A percentile compares a stretch with the other conserved stretches of the same genome.
These are phyloP conservation scores for Delitschia confertaspora DNA, from an alignment of 495 filamentous ascomycete species.

Conservation along the genomic window DNA sequence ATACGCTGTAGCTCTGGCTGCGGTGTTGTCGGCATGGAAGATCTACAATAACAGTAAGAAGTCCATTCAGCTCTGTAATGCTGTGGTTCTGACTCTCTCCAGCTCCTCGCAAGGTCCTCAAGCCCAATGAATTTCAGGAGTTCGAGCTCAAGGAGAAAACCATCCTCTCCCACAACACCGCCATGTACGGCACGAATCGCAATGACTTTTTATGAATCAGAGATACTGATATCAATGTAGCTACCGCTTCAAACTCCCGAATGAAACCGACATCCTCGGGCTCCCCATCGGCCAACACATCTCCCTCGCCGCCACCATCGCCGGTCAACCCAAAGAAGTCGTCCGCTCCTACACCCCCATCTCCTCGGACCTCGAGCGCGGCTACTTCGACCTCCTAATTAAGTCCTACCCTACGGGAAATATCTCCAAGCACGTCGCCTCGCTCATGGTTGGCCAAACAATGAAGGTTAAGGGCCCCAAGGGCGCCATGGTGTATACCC, in stretches of 20 bases:
- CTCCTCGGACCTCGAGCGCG: conserved; percentile 81
- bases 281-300: conserved; percentile 98
- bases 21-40: conserved; percentile 55
- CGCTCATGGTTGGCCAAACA: conserved; percentile 69
- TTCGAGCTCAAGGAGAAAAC: conserved; percentile 88
- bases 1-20: conserved; percentile 57
- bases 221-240: conserved; percentile 32
- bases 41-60: conserved; percentile 51
- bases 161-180: conserved; percentile 90
- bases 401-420: conserved; percentile 96
- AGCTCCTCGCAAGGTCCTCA: conserved; percentile 75
- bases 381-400: conserved; percentile 92
- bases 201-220: neutral
- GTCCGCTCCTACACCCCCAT: conserved; percentile 96
- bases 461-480: conserved; percentile 90
- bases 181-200: conserved; percentile 51
- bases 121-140: conserved; percentile 76
- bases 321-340: conserved; percentile 73
- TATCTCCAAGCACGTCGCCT: conserved; percentile 84
- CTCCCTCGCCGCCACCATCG: conserved; percentile 76
- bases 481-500: conserved; percentile 91
- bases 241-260: conserved; percentile 84
- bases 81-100: conserved; percentile 3
- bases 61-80: conserved; percentile 3
- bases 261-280: conserved; percentile 71